phyloP scores from a whole-genome alignment of 345 rosid species.

The Pistacia integerrima region DNA sequence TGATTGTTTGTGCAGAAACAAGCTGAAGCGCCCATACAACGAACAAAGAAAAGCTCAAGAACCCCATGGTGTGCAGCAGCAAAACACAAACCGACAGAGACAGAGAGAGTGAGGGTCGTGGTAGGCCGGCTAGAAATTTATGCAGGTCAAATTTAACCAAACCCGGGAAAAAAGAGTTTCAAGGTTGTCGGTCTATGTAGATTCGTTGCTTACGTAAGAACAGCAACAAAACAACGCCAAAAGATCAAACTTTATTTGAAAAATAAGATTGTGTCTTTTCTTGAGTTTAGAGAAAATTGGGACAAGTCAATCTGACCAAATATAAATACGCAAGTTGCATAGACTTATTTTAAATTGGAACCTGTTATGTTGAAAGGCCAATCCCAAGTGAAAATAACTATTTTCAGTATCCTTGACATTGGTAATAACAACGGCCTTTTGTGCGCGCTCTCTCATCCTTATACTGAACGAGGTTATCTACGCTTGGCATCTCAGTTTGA shows the following conservation, averaged over 20 bases:
- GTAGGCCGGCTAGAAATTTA: conserved; percentile 8
- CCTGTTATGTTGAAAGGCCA: conserved; percentile 8
- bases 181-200: conserved; percentile 9
- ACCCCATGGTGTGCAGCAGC: conserved; percentile 30
- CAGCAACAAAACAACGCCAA: conserved; percentile 13
- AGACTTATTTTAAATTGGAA: neutral
- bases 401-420: conserved; percentile 2
- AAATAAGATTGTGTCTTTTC: conserved; percentile 8
- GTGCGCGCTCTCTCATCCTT: neutral
- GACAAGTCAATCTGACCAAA: neutral
- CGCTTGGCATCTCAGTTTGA: neutral
- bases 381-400: neutral
- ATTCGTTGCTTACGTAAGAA: conserved; percentile 15
- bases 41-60: conserved; percentile 26
- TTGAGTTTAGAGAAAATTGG: neutral
- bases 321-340: neutral
- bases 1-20: conserved; percentile 42
- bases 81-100: neutral
- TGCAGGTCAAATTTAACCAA: neutral
- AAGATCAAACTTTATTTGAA: neutral
- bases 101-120: neutral
- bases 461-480: neutral
- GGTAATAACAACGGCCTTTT: conserved; percentile 11
- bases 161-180: neutral
- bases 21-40: conserved; percentile 33